Evolutionary conservation across 495 filamentous ascomycete species (phyloP).

Genomic region (Haplographium delicatum): DNA sequence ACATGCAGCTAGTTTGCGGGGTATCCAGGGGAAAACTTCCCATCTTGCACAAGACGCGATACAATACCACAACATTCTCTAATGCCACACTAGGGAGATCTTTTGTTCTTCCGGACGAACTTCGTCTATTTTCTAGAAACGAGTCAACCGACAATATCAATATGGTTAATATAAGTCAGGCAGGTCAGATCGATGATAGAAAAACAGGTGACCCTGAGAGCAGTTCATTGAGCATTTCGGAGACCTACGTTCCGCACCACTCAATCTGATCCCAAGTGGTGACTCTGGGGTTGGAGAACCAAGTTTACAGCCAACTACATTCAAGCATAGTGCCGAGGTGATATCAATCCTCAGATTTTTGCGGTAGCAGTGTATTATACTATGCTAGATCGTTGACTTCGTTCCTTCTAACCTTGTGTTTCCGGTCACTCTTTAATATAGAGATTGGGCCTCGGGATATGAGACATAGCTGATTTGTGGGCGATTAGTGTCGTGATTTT

Average conservation of each 20-base stretch:
- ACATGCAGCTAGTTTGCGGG: background rate
- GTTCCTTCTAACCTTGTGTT: background rate
- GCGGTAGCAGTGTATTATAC: background rate
- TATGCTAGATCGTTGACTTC: background rate
- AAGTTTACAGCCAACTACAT: background rate
- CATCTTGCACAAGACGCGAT: no score
- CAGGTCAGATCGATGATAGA: background rate
- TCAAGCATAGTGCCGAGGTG: background rate
- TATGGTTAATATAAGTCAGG: background rate
- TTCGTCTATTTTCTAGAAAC: background rate
- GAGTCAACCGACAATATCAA: constrained; percentile 7
- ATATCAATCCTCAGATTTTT: background rate
- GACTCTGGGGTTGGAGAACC: background rate
- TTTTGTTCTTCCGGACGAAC: no score
- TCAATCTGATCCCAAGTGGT: background rate
- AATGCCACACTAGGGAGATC: no score
- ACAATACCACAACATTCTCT: no score
- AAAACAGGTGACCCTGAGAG: background rate
- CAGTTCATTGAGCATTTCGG: background rate
- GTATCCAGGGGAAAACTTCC: background rate
- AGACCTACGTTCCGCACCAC: background rate
- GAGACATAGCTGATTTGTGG: background rate
- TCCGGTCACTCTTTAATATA: background rate
- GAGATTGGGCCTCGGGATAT: background rate
- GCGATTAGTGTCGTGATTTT: background rate